Evolutionary conservation across 805 yeast species (phyloP), one percentile per base, ranked within the genome.

Genomic region (Cyberlindnera amylophila): DNA sequence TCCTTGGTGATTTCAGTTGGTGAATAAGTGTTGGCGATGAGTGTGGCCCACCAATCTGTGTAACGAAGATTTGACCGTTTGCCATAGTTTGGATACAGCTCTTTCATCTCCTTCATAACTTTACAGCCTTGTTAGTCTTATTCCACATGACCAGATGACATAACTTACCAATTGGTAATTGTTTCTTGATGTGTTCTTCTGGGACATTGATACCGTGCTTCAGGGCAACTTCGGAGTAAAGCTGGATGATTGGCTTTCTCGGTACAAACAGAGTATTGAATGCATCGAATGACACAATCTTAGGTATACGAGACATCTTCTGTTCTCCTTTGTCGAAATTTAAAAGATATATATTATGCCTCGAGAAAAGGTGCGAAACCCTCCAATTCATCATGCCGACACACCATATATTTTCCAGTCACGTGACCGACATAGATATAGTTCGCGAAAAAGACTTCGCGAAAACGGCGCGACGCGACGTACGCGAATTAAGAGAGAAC

Each of bases 251-350:
- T 0, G 85, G 76, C 23, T 62, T 62, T 15, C 65, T 67, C 3
- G 89, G 84, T 0, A 74, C 64, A 55, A 80, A 82, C 8, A 83
- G 58, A 0, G 90, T 83, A 33, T 77, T 80, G 61, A 80, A 83
- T 0, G 82, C 85, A 59, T 83, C 91, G 41, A 82, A 71, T 1
- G 88, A 77, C 0, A 83, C 61, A 4, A 81, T 56, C 31, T 63
- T 65, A 21, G 53, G 51, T 11, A 43, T 16, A 18, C 44, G 39
- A 13, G 42, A 33, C 39, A 38, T 34, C 35, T 24, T 34, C 11
- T 11, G 4, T n/a, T 11, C n/a, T 18, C 27, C 7, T 23, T 7
- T 23, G 27, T 23, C 11, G 27, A 23, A 9, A 21, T 21, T 9
- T 21, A 21, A 21, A 21, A 21, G 24, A 21, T 6, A 9, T 6